phyloP scores from a whole-genome alignment of 805 yeast species.

The Saccharomyces kudriavzevii region DNA sequence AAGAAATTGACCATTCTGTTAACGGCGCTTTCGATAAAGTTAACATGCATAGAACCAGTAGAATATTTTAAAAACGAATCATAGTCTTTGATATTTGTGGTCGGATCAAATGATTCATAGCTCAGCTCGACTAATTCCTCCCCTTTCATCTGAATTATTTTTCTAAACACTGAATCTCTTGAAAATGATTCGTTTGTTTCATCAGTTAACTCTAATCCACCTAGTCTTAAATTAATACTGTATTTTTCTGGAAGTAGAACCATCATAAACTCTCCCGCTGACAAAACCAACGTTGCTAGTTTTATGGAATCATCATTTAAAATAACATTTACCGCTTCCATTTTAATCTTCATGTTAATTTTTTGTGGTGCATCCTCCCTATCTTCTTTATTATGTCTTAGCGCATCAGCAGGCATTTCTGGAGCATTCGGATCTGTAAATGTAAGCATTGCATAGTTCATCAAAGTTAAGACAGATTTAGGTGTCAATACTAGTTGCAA shows the following conservation, averaged over 20 bases:
- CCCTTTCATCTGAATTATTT: slow-evolving; percentile 72
- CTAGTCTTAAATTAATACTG: slow-evolving; percentile 64
- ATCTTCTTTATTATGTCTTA: slow-evolving; percentile 58
- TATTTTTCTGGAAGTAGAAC: slow-evolving; percentile 67
- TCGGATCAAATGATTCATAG: slow-evolving; percentile 72
- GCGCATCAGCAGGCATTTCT: slow-evolving; percentile 59
- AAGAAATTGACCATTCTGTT: slow-evolving; percentile 57
- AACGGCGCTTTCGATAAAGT: slow-evolving; percentile 76
- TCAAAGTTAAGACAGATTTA: slow-evolving; percentile 63
- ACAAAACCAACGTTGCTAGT: slow-evolving; percentile 68
- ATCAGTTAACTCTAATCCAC: slow-evolving; percentile 71
- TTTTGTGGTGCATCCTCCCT: slow-evolving; percentile 60
- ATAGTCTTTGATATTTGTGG: slow-evolving; percentile 39
- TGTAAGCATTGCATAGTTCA: slow-evolving; percentile 77
- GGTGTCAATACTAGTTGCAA: slow-evolving; percentile 68
- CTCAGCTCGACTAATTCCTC: slow-evolving; percentile 64
- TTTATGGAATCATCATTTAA: slow-evolving; percentile 78
- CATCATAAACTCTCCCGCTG: slow-evolving; percentile 62
- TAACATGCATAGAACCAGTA: slow-evolving; percentile 68
- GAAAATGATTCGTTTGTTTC: slow-evolving; percentile 61
- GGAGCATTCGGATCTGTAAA: slow-evolving; percentile 75
- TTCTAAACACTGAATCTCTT: slow-evolving; percentile 49
- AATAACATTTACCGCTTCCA: slow-evolving; percentile 67
- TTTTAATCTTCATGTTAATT: slow-evolving; percentile 56
- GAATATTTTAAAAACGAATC: slow-evolving; percentile 33